Base-by-base conservation (phyloP, 1,284 basidiomycete species). In the Porodaedalea pini region DNA sequence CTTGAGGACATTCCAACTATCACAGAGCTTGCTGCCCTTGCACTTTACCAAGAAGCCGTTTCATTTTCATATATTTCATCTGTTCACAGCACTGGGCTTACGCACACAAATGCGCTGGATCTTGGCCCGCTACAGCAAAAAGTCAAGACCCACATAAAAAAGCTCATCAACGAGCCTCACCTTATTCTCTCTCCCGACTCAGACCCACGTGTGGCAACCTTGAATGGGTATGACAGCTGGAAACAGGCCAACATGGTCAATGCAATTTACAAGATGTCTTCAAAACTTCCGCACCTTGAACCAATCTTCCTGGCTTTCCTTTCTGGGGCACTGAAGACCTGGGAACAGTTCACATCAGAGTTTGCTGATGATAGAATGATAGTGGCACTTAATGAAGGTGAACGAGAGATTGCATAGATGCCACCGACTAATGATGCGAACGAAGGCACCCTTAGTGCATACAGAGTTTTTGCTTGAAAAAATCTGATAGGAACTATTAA, bases 1-100 rank as follows among this genome's bases (percentile, higher is more conserved):
- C 61, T 77, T 0, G 45, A 68, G 1, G 67, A 71, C 53, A 44
- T 37, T 15, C 50, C 65, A 4, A 75, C 73, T 17, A 60, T 73
- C 7, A 72, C 71, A 2, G 71, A 75, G 50, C 66, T 74, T 32
- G 66, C 61, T 19, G 68, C 69, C 10, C 61, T 74, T 15, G 59
- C 64, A 3, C 54, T 74, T 3, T 73, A 73, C 61, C 60, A 62
- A 23, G 64, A 71, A 49, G 37, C 64, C 21, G n/a, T n/a, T n/a
- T n/a, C n/a, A n/a, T n/a, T n/a, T n/a, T n/a, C n/a, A n/a, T n/a
- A n/a, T n/a, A n/a, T n/a, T n/a, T n/a, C n/a, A n/a, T n/a, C n/a
- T n/a, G n/a, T n/a, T n/a, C n/a, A n/a, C n/a, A n/a, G n/a, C n/a
- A n/a, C n/a, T n/a, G n/a, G n/a, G n/a, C n/a, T n/a, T n/a, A n/a